phyloP scores from a whole-genome alignment of 257 asterid species.

The Penstemon davidsonii region DNA sequence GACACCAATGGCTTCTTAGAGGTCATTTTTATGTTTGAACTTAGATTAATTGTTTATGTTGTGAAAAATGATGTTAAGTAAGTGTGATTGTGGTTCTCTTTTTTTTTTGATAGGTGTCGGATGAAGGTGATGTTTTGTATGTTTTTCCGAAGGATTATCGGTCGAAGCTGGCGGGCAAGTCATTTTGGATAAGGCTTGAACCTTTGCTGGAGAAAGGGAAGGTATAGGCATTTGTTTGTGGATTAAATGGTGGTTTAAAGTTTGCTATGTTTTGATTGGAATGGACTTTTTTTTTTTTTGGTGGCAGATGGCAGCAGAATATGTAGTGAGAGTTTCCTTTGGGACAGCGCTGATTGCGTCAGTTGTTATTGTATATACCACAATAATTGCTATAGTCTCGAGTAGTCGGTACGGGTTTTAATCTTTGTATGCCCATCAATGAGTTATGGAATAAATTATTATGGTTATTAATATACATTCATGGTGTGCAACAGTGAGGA shows the following conservation, averaged over 20 bases:
- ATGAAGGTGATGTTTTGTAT: constrained; percentile 92
- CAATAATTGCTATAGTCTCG: constrained; percentile 74
- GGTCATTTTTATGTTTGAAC: constrained; percentile 36
- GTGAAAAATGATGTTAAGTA: constrained; percentile 13
- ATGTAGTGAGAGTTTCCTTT: constrained; percentile 85
- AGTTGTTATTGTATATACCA: constrained; percentile 77
- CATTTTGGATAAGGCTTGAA: constrained; percentile 70
- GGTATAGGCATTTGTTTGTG: constrained; percentile 44
- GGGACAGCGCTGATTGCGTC: constrained; percentile 98
- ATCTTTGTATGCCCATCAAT: constrained; percentile 22
- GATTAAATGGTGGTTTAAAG: constrained; percentile 11
- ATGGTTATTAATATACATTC: constrained; percentile 6
- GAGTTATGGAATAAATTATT: constrained; percentile 14
- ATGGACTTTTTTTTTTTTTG: constrained; percentile 20
- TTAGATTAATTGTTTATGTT: neutral
- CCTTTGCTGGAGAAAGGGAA: constrained; percentile 83
- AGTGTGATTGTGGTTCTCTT: constrained; percentile 26
- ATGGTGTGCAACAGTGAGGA: constrained; percentile 59
- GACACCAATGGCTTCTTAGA: constrained; percentile 92
- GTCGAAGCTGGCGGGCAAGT: constrained; percentile 77
- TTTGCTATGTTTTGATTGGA: constrained; percentile 21
- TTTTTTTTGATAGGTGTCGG: constrained; percentile 66
- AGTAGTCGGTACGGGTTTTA: constrained; percentile 67
- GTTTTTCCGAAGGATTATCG: constrained; percentile 81
- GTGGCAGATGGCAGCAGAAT: constrained; percentile 84